Percentiles rank a stretch among this genome's conserved stretches.
phyloP scores from a whole-genome alignment of 2,329 filamentous ascomycete genomes.

The Sarocladium strictum region DNA sequence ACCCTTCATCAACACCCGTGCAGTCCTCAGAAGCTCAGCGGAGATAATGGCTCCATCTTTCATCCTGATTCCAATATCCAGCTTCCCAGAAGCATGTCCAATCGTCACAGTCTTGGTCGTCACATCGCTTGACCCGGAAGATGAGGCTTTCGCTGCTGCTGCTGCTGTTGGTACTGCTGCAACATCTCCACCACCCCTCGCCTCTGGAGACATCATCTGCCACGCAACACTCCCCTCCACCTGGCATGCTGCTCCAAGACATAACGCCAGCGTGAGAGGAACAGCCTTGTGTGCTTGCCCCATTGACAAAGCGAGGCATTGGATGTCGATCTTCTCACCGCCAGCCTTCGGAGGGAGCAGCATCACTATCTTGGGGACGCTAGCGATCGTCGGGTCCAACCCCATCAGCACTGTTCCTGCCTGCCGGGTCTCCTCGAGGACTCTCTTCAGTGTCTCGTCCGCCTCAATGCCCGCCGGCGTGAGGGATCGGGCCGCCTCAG shows the following conservation, averaged over 20 bases:
- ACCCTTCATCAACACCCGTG: conserved; percentile 43
- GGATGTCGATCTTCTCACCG: conserved; percentile 28
- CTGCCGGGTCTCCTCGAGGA: conserved; percentile 50
- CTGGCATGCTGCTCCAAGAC: conserved; percentile 29
- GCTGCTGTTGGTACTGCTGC: too few species aligned
- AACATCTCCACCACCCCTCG: background rate
- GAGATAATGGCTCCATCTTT: conserved; percentile 32
- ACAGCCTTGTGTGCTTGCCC: conserved; percentile 51
- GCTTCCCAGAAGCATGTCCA: conserved; percentile 39
- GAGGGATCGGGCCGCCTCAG: conserved; percentile 39
- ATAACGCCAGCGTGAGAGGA: conserved; percentile 49
- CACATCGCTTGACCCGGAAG: background rate
- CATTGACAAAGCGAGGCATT: conserved; percentile 45
- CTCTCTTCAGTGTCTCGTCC: conserved; percentile 33
- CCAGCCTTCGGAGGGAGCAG: conserved; percentile 31
- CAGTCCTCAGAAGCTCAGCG: conserved; percentile 40
- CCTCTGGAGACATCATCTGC: conserved; percentile 37
- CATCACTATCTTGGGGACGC: conserved; percentile 57
- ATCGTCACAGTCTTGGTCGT: conserved; percentile 29
- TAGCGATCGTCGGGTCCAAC: conserved; percentile 37
- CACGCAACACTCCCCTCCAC: conserved; percentile 3
- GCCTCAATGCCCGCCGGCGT: conserved; percentile 48
- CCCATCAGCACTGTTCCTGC: conserved; percentile 57
- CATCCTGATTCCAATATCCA: conserved; percentile 39
- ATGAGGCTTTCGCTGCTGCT: background rate